Percentiles rank a stretch among this genome's conserved stretches.
phyloP scores from a whole-genome alignment of 345 rosid genomes.

The Fremontodendron californicum region DNA sequence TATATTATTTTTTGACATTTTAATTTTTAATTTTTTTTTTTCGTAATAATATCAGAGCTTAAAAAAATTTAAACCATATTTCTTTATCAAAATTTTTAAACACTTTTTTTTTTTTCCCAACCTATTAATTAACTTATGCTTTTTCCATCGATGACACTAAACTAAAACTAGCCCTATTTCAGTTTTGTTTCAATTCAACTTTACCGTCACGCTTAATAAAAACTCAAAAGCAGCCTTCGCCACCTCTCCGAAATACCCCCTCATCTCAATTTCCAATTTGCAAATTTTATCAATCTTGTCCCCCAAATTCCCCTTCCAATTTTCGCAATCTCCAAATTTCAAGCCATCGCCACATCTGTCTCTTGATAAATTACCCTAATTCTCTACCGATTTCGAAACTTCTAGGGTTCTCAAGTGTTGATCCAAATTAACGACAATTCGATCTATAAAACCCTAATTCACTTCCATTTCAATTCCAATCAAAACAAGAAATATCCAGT shows the following conservation, averaged over 20 bases:
- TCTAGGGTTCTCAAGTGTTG: background rate
- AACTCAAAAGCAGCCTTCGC: background rate
- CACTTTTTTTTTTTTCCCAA: too few relatives aligned
- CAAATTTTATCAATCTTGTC: background rate
- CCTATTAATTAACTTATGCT: too few relatives aligned
- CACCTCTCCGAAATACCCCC: background rate
- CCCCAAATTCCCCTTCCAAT: background rate
- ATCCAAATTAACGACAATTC: background rate
- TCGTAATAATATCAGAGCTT: too few relatives aligned
- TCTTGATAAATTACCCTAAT: background rate
- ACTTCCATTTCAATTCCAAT: conserved; percentile 5
- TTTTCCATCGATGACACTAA: too few relatives aligned
- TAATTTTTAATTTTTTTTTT: too few relatives aligned
- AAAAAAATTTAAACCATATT: too few relatives aligned
- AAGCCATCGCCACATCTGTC: background rate
- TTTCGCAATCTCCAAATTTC: background rate
- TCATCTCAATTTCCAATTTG: background rate
- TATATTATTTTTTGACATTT: too few relatives aligned
- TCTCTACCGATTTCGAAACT: background rate
- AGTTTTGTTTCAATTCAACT: too few relatives aligned
- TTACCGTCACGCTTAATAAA: background rate
- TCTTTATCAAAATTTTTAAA: too few relatives aligned
- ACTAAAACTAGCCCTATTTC: too few relatives aligned
- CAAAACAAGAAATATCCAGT: background rate
- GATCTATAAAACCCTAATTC: background rate